A percentile compares a stretch with the other conserved stretches of the same genome.
These are phyloP conservation scores for Rasamsonia emersonii DNA, from an alignment of 2,329 filamentous ascomycete species.

Conservation along the genomic window DNA sequence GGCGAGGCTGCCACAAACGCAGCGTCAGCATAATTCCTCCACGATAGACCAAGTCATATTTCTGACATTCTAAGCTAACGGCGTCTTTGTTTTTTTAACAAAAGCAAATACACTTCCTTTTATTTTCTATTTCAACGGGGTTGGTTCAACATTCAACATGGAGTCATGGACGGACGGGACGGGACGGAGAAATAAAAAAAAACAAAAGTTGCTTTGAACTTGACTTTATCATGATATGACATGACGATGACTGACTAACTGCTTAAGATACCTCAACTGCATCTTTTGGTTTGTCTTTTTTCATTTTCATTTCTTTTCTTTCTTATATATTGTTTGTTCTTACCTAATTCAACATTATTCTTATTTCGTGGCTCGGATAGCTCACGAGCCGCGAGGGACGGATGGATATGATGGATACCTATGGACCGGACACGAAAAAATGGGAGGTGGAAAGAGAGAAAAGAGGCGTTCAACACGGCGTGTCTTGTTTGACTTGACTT, in stretches of 20 bases:
- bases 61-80: background rate
- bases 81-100: background rate
- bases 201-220: background rate
- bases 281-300: too few relatives aligned
- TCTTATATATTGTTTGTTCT: too few relatives aligned
- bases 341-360: too few relatives aligned
- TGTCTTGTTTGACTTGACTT: too few relatives aligned
- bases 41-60: background rate
- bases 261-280: conserved; percentile 5
- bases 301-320: too few relatives aligned
- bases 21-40: conserved; percentile 6
- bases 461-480: conserved; percentile 2
- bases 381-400: too few relatives aligned
- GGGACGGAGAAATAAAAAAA: too few relatives aligned
- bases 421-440: background rate
- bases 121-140: background rate
- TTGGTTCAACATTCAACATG: background rate
- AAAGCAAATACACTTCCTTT: background rate
- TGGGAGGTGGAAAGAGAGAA: background rate
- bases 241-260: conserved; percentile 3
- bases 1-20: conserved; percentile 12
- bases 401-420: too few relatives aligned
- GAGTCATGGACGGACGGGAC: too few relatives aligned
- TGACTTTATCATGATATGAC: background rate
- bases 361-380: too few relatives aligned